Conservation (phyloP, 2,329 filamentous ascomycete genomes). For the Anisogramma anomala region DNA sequence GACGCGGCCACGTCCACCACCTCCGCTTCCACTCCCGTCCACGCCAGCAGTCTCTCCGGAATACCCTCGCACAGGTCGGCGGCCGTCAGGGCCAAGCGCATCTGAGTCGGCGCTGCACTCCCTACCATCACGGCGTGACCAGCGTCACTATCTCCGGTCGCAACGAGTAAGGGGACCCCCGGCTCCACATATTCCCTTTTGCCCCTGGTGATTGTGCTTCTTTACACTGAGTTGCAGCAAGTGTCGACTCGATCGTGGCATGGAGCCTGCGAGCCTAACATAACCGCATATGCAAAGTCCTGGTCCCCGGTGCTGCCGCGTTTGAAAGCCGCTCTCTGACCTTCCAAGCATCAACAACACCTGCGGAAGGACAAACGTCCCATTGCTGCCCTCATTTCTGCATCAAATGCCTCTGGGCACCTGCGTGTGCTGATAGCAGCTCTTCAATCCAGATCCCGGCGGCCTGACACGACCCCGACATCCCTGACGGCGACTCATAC, state of each 20-base stretch:
- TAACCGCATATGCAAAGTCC: conserved; percentile 13
- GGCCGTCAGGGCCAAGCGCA: conserved; percentile 17
- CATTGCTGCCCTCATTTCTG: conserved; percentile 2
- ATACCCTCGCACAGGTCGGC: conserved; percentile 12
- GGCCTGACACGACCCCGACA: conserved; percentile 7
- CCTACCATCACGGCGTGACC: not conserved
- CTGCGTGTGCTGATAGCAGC: conserved; percentile 14
- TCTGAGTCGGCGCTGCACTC: not conserved
- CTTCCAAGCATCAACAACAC: not conserved
- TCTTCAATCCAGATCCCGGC: conserved; percentile 11
- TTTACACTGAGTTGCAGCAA: conserved; percentile 4
- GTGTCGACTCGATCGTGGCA: conserved; percentile 8
- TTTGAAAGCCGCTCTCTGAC: conserved; percentile 7
- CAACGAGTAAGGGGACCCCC: conserved; percentile 10
- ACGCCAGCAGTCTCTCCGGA: not conserved
- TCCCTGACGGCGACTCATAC: conserved; percentile 5
- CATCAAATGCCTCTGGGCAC: conserved; percentile 10
- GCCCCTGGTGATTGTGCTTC: too few relatives aligned
- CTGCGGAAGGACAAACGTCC: conserved; percentile 5
- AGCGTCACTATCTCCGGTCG: not conserved
- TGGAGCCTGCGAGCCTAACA: too few relatives aligned
- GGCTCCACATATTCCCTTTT: conserved; percentile 15
- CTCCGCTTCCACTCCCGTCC: not conserved
- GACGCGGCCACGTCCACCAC: not conserved
- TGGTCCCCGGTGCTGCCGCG: conserved; percentile 9